Evolutionary conservation across 2,329 filamentous ascomycete genomes (phyloP), one percentile per base, ranked within the genome.

Genomic region (Hawksworthiomyces lignivorus): DNA sequence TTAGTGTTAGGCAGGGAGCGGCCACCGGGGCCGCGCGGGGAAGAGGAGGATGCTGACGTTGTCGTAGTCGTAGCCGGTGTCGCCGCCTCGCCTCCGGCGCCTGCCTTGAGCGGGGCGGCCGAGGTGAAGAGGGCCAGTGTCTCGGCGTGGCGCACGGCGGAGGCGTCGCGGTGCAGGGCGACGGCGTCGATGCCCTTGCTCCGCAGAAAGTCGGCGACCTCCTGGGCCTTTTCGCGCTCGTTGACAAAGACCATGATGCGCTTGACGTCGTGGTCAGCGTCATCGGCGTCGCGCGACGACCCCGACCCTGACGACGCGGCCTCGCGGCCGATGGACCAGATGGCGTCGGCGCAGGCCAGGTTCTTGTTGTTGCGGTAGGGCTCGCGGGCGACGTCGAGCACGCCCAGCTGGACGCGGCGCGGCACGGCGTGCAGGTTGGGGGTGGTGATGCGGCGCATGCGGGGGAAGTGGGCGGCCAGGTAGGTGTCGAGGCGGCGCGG

Each of bases 341-440:
- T 90, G 11, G 84, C 85, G 57, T 98, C 90, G 4, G 92, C 92
- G 59, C 90, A 97, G 10, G 92, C 94, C 5, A 98, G 76, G 53
- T 83, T 75, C 62, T 94, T 92, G 70, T 95, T 96, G 56, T 92
- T 88, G 48, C 81, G 81, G 66, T 96, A 98, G 0, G 89, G 89
- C n/a, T 94, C 82, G 52, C 84, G 87, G 50, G 90, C 82, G 12
- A 94, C 84, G 56, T 98, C 89, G 21, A 98, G 80, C 27, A 97
- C 87, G 44, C 87, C 88, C 5, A 98, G 79, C 60, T 97, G 90
- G 1, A 98, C 89, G 52, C 92, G 82, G 31, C 92, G 82, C 3
- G 92, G 92, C 52, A 98, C 95, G 45, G 92, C 88, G 63, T 98
- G 92, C 1, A 98, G 74, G 56, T 97, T 96, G 0, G 92, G 92